These are phyloP conservation scores for Bocquillonia castaneifolia DNA, from an alignment of 441 rosid species.

Conservation along the genomic window DNA sequence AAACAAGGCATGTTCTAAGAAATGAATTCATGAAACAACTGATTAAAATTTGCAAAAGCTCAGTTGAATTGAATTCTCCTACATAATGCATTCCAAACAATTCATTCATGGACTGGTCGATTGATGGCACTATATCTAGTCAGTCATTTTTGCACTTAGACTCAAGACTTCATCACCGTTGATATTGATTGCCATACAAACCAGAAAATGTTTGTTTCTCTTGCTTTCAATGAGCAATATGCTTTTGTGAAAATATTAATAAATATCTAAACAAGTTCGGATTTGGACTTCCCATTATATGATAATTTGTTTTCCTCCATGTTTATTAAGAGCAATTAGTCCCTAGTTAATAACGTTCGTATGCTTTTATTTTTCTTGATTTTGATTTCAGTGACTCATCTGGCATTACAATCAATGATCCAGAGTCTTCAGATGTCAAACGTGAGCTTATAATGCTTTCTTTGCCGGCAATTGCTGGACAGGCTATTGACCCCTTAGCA, in stretches of 20 bases:
- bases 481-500: slow-evolving; percentile 86
- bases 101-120: neutral
- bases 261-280: neutral
- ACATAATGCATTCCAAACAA: neutral
- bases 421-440: slow-evolving; percentile 42
- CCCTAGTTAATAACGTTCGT: neutral
- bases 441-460: slow-evolving; percentile 71
- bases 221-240: neutral
- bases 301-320: neutral
- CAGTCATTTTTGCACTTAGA: neutral
- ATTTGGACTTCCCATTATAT: neutral
- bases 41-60: neutral
- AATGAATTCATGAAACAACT: neutral
- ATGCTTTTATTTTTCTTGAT: slow-evolving; percentile 13
- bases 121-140: neutral
- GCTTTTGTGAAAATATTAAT: neutral
- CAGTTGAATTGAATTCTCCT: neutral
- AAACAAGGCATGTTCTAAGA: neutral
- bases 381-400: slow-evolving; percentile 40
- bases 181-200: no score
- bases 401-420: slow-evolving; percentile 23
- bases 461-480: slow-evolving; percentile 85
- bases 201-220: neutral
- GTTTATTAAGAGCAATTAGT: slow-evolving; percentile 7
- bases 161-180: neutral